Evolutionary conservation across 1,284 basidiomycete species (phyloP).

Genomic region (Trichosporon inkin): DNA sequence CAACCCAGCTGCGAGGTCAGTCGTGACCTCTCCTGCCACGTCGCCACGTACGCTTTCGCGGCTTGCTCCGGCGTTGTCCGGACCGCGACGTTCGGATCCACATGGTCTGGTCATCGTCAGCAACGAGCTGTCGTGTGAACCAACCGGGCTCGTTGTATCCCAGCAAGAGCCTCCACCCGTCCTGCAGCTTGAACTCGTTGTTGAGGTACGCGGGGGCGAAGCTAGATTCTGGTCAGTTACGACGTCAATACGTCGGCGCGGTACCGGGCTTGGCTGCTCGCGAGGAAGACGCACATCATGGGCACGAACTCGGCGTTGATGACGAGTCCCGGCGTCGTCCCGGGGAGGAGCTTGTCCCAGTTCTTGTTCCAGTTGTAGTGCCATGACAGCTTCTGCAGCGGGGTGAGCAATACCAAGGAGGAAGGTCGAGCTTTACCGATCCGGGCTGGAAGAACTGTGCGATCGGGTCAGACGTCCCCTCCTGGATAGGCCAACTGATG

Average conservation of each 20-base stretch:
- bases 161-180: constrained; percentile 32
- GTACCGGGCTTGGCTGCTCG: not conserved
- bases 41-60: constrained; percentile 28
- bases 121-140: not conserved
- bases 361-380: constrained; percentile 50
- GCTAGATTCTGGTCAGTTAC: constrained; percentile 20
- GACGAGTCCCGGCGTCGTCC: constrained; percentile 29
- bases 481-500: constrained; percentile 45
- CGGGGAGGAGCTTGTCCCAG: constrained; percentile 33
- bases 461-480: constrained; percentile 39
- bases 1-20: constrained; percentile 28
- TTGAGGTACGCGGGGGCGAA: constrained; percentile 37
- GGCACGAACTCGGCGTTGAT: constrained; percentile 45
- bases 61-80: constrained; percentile 26
- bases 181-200: constrained; percentile 33
- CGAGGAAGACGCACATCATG: constrained; percentile 38
- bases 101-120: constrained; percentile 30
- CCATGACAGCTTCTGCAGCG: constrained; percentile 32
- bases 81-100: constrained; percentile 31
- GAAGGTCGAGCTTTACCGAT: constrained; percentile 26
- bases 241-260: not conserved
- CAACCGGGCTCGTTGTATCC: constrained; percentile 48
- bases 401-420: not conserved
- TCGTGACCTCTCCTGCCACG: not conserved
- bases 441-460: constrained; percentile 39